Base-by-base conservation (phyloP, 176 grass and related monocot genomes). In the Echinochloa phyllopogon region DNA sequence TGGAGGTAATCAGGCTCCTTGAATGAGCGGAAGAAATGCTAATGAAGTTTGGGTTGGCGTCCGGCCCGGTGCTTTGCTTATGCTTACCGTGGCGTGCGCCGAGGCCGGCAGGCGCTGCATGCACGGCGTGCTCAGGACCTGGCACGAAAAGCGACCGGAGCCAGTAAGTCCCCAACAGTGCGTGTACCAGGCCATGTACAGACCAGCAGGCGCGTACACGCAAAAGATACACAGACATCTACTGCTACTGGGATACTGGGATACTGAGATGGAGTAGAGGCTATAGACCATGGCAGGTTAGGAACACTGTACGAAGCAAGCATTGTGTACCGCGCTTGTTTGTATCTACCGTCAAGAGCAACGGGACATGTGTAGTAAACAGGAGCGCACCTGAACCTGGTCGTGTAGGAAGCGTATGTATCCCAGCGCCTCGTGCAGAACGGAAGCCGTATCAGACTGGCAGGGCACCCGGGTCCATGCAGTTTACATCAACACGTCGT, bases 331-430 rank as follows among this genome's bases (percentile, higher is more conserved):
- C 13, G 71, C 47, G 6, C 10, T 14, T 66, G 41, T 25, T 49
- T 57, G 66, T 6, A 18, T 17, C 82, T 1, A 21, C 16, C 10
- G 2, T 33, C 29, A 2, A 56, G 38, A 23, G 3, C 15, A 15
- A 5, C 29, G 29, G 29, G 29, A 33, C 29, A 47, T 12, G 21
- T 23, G 27, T 12, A 40, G n/a, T 29, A 40, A 44, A 48, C 64
- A 6, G 29, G 29, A 33, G 44, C 81, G 57, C 51, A 95, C 96
- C 96, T 95, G 91, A 67, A 98, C 93, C 50, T 95, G 93, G 77
- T 92, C 96, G 82, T 98, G 96, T 6, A 95, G 87, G 85, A 98
- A 98, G 79, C 96, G 91, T 89, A 98, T 98, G 83, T 98, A 98
- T 40, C 91, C 96, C 36, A 95, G 87, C 89, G 96, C 93, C 91